Evolutionary conservation across 2,329 filamentous ascomycete genomes (phyloP).

Genomic region (Verticillium zaregamsianum): DNA sequence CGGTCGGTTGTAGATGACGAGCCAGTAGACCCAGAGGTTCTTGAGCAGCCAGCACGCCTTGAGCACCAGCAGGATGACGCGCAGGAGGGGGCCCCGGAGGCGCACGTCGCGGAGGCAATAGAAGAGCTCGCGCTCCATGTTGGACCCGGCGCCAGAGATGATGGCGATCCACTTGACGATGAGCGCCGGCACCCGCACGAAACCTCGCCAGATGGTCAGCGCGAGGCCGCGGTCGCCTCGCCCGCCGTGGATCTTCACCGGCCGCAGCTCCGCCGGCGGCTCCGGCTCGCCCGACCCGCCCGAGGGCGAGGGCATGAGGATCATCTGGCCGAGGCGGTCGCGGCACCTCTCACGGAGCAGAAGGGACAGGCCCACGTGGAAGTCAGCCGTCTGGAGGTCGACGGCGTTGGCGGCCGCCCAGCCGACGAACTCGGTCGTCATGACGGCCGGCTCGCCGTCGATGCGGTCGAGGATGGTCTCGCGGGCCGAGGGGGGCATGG

Average conservation of each 20-base stretch:
- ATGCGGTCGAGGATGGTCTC: constrained; percentile 25
- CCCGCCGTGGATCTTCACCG: constrained; percentile 8
- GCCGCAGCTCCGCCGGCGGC: constrained; percentile 7
- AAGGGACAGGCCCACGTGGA: constrained; percentile 21
- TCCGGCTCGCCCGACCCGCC: too few relatives aligned
- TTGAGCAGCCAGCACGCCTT: constrained; percentile 23
- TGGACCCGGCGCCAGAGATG: constrained; percentile 26
- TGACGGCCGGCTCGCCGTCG: constrained; percentile 16
- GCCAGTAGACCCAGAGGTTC: constrained; percentile 24
- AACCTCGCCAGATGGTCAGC: constrained; percentile 9
- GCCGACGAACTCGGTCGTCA: constrained; percentile 16
- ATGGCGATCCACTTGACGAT: constrained; percentile 28
- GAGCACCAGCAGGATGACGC: constrained; percentile 23
- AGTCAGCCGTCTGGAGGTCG: constrained; percentile 21
- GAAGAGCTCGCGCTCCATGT: constrained; percentile 30
- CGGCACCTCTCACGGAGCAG: background rate
- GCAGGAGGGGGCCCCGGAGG: constrained; percentile 17
- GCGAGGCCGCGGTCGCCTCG: constrained; percentile 7
- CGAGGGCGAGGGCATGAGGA: background rate
- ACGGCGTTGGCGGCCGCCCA: constrained; percentile 19
- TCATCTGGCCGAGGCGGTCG: background rate
- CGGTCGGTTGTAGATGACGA: constrained; percentile 27
- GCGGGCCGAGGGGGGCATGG: constrained; percentile 22
- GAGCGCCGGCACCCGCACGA: constrained; percentile 17
- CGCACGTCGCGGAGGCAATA: constrained; percentile 23